These are phyloP conservation scores for Ceratocystis cubensis DNA, from an alignment of 2,329 filamentous ascomycete species.

Conservation along the genomic window DNA sequence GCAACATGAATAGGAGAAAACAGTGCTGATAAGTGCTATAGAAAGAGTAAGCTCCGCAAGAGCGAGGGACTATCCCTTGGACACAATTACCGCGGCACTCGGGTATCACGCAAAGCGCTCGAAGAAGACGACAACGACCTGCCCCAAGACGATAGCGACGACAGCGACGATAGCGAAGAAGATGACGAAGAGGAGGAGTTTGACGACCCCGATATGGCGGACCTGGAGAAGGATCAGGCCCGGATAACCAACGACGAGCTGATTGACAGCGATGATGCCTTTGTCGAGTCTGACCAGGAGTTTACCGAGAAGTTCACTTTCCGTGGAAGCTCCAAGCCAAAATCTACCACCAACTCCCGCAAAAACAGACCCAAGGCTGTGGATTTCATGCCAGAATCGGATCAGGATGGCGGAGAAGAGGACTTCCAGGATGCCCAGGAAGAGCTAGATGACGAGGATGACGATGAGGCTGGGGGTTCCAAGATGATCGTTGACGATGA, in stretches of 20 bases:
- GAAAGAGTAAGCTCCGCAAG: conserved; percentile 72
- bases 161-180: conserved; percentile 36
- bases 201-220: conserved; percentile 43
- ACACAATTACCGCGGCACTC: conserved; percentile 65
- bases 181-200: conserved; percentile 39
- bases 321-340: conserved; percentile 44
- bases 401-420: conserved; percentile 31
- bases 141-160: conserved; percentile 34
- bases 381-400: conserved; percentile 44
- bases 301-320: conserved; percentile 62
- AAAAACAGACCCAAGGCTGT: conserved; percentile 39
- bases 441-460: conserved; percentile 30
- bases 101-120: conserved; percentile 57
- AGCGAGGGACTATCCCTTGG: conserved; percentile 57
- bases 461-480: conserved; percentile 28
- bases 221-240: conserved; percentile 41
- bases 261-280: conserved; percentile 54
- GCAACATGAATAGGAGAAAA: background rate
- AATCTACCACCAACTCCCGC: conserved; percentile 25
- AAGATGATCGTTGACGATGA: conserved; percentile 28
- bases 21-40: conserved; percentile 25
- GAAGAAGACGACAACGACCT: conserved; percentile 39
- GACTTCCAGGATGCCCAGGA: conserved; percentile 30
- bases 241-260: conserved; percentile 42
- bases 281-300: conserved; percentile 76